Percentiles rank a stretch among this genome's conserved stretches.
phyloP scores from a whole-genome alignment of 2,329 filamentous ascomycete genomes.

The Clonostachys byssicola region DNA sequence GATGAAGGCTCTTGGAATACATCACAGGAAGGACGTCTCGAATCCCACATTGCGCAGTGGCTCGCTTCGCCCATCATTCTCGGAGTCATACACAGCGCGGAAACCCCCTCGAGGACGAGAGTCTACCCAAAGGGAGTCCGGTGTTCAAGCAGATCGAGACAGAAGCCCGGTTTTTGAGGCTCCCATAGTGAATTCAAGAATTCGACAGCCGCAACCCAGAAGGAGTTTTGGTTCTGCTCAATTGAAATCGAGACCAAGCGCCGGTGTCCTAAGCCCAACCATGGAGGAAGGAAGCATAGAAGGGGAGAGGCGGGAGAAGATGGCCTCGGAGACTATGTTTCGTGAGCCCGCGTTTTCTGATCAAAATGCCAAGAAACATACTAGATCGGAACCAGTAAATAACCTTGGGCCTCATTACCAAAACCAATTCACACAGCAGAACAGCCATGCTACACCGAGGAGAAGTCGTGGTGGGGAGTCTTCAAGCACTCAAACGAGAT shows the following conservation, averaged over 20 bases:
- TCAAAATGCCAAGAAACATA: too few relatives aligned
- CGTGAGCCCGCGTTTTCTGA: too few relatives aligned
- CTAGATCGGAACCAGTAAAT: too few relatives aligned
- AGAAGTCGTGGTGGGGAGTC: too few relatives aligned
- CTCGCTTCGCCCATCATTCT: slow-evolving; percentile 29
- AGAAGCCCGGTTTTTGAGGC: slow-evolving; percentile 3
- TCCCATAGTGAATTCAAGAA: slow-evolving; percentile 1
- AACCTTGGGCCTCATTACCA: too few relatives aligned
- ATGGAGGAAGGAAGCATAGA: slow-evolving; percentile 18
- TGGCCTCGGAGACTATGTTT: too few relatives aligned
- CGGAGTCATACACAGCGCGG: slow-evolving; percentile 31
- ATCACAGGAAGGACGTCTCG: slow-evolving; percentile 12
- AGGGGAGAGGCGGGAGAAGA: neutral
- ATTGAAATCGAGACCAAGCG: slow-evolving; percentile 12
- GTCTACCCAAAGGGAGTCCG: slow-evolving; percentile 6
- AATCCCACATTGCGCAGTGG: slow-evolving; percentile 5
- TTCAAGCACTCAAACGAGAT: too few relatives aligned
- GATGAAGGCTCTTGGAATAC: slow-evolving; percentile 41
- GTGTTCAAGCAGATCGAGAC: neutral
- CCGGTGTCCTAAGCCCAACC: slow-evolving; percentile 20
- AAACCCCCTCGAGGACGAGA: slow-evolving; percentile 26
- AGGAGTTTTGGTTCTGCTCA: slow-evolving; percentile 13
- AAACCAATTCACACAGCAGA: too few relatives aligned
- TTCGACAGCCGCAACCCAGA: slow-evolving; percentile 11
- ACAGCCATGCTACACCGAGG: too few relatives aligned